Conservation (phyloP, 176 grass and related monocot species). For the Secale cereale region DNA sequence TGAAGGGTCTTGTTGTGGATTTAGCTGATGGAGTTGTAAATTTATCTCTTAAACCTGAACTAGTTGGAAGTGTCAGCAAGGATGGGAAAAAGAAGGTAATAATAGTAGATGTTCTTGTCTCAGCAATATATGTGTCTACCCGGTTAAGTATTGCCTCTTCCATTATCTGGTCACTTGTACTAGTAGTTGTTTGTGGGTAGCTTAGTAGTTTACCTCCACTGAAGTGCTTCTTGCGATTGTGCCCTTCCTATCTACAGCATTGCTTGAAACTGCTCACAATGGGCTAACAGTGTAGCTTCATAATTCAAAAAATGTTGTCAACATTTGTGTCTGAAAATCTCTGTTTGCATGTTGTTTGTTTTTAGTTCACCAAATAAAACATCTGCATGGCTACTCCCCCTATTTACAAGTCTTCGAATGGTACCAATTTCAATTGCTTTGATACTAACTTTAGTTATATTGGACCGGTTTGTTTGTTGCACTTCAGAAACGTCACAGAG, state of each 20-base stretch:
- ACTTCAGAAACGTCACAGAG: constrained; percentile 70
- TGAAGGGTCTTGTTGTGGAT: constrained; percentile 84
- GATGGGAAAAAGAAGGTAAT: constrained; percentile 69
- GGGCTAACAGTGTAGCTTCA: neutral
- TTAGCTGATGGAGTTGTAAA: constrained; percentile 86
- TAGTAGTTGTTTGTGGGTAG: neutral
- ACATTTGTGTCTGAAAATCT: neutral
- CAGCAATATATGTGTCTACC: neutral
- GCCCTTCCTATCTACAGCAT: neutral
- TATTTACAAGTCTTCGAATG: neutral
- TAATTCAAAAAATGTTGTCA: neutral
- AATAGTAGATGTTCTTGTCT: neutral
- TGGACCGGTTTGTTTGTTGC: constrained; percentile 22
- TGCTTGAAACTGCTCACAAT: neutral
- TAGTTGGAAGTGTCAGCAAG: constrained; percentile 48
- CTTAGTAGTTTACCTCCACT: neutral
- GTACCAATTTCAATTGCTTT: neutral
- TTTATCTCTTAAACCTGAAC: constrained; percentile 81
- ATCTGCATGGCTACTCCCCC: neutral
- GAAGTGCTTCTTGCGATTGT: neutral
- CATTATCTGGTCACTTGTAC: neutral
- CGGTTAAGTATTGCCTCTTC: neutral
- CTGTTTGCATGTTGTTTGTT: neutral
- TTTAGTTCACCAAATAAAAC: constrained; percentile 16
- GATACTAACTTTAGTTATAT: neutral